These are phyloP conservation scores for Cyberlindnera nakhonratchasimensis DNA, from an alignment of 805 yeast species.

Conservation along the genomic window DNA sequence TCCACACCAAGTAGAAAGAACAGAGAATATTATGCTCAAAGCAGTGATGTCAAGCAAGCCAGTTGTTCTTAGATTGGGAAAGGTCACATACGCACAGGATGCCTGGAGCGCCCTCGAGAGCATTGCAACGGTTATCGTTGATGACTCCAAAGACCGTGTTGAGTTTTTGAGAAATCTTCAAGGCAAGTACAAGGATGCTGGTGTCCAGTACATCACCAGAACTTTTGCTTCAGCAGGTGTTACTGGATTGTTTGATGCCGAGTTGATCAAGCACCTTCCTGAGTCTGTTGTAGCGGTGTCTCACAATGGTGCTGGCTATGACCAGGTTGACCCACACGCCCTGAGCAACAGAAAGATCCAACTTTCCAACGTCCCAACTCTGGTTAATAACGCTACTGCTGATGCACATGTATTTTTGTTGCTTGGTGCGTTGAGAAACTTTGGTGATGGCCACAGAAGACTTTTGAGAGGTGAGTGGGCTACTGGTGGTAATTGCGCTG, in stretches of 20 bases:
- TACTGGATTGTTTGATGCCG: slow-evolving; percentile 67
- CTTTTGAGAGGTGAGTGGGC: slow-evolving; percentile 64
- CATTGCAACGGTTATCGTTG: slow-evolving; percentile 43
- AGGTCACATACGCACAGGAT: slow-evolving; percentile 52
- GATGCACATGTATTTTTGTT: slow-evolving; percentile 63
- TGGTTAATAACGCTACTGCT: slow-evolving; percentile 71
- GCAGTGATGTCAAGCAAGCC: slow-evolving; percentile 41
- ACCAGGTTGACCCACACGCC: slow-evolving; percentile 59
- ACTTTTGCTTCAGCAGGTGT: slow-evolving; percentile 48
- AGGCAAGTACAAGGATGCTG: slow-evolving; percentile 28
- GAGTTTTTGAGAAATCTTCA: slow-evolving; percentile 35
- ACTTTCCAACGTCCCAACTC: slow-evolving; percentile 61
- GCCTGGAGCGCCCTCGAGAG: slow-evolving; percentile 60
- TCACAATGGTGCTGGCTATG: slow-evolving; percentile 76
- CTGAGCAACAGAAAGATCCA: slow-evolving; percentile 52
- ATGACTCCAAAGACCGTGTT: slow-evolving; percentile 38
- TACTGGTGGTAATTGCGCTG: slow-evolving; percentile 46
- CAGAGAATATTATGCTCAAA: background rate
- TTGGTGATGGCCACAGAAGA: slow-evolving; percentile 53
- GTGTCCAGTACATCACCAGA: slow-evolving; percentile 40
- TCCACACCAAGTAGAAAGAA: background rate
- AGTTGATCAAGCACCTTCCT: slow-evolving; percentile 54
- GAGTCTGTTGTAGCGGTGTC: slow-evolving; percentile 46
- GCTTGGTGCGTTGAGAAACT: slow-evolving; percentile 64
- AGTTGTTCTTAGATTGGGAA: slow-evolving; percentile 64